Evolutionary conservation across 2,329 filamentous ascomycete genomes (phyloP).

Genomic region (Colletotrichum plurivorum): DNA sequence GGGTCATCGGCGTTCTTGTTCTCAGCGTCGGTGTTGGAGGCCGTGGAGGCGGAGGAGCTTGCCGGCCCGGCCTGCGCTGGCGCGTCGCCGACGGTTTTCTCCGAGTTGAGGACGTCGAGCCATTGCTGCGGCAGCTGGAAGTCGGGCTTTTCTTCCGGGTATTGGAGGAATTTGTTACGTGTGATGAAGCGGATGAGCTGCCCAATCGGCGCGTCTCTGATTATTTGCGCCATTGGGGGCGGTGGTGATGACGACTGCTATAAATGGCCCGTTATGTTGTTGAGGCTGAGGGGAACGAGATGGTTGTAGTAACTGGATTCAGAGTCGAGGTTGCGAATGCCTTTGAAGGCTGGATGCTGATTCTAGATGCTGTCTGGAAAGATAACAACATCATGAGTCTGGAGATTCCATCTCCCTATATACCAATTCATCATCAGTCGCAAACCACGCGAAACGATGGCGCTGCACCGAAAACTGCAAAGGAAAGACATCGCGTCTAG

Average conservation of each 20-base stretch:
- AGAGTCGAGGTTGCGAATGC: no score
- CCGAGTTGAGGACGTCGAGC: constrained; percentile 52
- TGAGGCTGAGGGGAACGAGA: not conserved
- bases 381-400: no score
- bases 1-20: constrained; percentile 29
- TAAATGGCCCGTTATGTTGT: not conserved
- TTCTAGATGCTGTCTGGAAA: no score
- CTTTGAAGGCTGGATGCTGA: no score
- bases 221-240: constrained; percentile 39
- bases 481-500: constrained; percentile 4
- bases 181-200: constrained; percentile 70
- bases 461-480: not conserved
- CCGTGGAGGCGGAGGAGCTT: constrained; percentile 31
- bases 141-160: constrained; percentile 71
- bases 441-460: not conserved
- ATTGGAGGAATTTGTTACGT: constrained; percentile 66
- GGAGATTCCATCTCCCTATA: not conserved
- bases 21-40: constrained; percentile 24
- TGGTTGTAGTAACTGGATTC: not conserved
- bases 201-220: constrained; percentile 71
- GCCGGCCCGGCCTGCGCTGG: constrained; percentile 3
- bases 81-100: constrained; percentile 30
- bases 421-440: not conserved
- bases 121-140: constrained; percentile 65
- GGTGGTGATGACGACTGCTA: not conserved